A percentile compares a stretch with the other conserved stretches of the same genome.
These are phyloP conservation scores for Torulaspora microellipsoides DNA, from an alignment of 805 yeast species.

Conservation along the genomic window DNA sequence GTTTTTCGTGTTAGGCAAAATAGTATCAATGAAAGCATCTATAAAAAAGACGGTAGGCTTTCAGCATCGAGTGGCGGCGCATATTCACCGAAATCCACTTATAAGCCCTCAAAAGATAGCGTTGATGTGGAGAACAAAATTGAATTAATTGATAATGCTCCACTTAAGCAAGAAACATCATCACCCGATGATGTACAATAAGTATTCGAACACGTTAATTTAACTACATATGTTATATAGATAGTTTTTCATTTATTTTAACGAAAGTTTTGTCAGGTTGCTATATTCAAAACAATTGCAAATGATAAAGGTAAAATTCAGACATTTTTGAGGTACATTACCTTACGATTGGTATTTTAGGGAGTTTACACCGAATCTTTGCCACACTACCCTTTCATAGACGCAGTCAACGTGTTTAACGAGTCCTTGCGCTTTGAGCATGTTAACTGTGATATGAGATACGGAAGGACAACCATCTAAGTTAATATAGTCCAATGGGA, in stretches of 20 bases:
- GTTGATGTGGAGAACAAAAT: neutral
- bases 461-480: conserved; percentile 29
- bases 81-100: conserved; percentile 6
- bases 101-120: conserved; percentile 2
- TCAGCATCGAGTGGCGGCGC: conserved; percentile 10
- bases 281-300: no score
- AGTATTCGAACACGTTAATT: neutral
- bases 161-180: conserved; percentile 1
- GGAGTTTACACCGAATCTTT: conserved; percentile 28
- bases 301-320: no score
- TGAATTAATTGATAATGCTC: conserved; percentile 3
- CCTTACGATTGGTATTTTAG: conserved; percentile 16
- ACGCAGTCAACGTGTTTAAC: conserved; percentile 25
- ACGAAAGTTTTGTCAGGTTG: no score
- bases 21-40: conserved; percentile 4
- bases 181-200: conserved; percentile 1
- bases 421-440: conserved; percentile 19
- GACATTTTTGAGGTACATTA: no score
- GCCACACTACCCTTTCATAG: conserved; percentile 32
- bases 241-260: neutral
- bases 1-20: conserved; percentile 5
- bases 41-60: conserved; percentile 2
- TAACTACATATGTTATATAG: neutral
- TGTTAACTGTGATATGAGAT: conserved; percentile 28
- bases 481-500: conserved; percentile 19